Conservation (phyloP, 371 early-diverging fungal genomes). For the Parasitella parasitica region DNA sequence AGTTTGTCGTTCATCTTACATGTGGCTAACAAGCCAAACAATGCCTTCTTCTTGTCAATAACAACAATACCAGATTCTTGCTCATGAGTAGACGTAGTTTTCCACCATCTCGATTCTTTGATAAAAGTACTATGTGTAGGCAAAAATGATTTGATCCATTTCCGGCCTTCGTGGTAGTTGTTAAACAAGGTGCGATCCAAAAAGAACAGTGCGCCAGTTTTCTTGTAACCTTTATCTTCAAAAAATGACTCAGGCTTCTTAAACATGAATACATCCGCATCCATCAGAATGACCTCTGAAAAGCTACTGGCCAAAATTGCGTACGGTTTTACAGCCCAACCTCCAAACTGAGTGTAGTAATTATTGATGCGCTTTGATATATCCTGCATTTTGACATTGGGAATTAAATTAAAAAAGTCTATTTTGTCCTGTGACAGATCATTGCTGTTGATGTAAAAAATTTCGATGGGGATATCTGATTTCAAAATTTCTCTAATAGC, state of each 20-base stretch:
- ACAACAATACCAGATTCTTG: conserved; percentile 60
- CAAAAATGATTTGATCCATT: conserved; percentile 49
- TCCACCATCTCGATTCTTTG: conserved; percentile 47
- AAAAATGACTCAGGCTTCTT: conserved; percentile 61
- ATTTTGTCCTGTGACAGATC: conserved; percentile 52
- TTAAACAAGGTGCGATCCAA: conserved; percentile 59
- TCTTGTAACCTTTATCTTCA: conserved; percentile 52
- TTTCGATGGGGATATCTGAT: conserved; percentile 65
- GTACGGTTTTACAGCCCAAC: conserved; percentile 68
- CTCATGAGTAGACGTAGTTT: conserved; percentile 49
- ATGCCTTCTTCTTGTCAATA: conserved; percentile 45
- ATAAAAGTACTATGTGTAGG: conserved; percentile 46
- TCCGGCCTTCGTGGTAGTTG: conserved; percentile 31
- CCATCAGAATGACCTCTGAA: conserved; percentile 65
- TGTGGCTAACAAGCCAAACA: conserved; percentile 50
- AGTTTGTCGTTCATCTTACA: conserved; percentile 50
- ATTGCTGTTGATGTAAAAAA: conserved; percentile 59
- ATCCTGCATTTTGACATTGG: conserved; percentile 49
- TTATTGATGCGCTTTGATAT: conserved; percentile 52
- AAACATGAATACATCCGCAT: conserved; percentile 74
- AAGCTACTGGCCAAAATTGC: conserved; percentile 68
- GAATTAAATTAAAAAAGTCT: conserved; percentile 35
- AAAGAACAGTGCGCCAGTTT: conserved; percentile 64
- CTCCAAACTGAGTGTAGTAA: conserved; percentile 45
- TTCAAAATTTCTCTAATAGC: conserved; percentile 43